Evolutionary conservation across 1,284 basidiomycete species (phyloP).

Genomic region (Ganoderma boninense): DNA sequence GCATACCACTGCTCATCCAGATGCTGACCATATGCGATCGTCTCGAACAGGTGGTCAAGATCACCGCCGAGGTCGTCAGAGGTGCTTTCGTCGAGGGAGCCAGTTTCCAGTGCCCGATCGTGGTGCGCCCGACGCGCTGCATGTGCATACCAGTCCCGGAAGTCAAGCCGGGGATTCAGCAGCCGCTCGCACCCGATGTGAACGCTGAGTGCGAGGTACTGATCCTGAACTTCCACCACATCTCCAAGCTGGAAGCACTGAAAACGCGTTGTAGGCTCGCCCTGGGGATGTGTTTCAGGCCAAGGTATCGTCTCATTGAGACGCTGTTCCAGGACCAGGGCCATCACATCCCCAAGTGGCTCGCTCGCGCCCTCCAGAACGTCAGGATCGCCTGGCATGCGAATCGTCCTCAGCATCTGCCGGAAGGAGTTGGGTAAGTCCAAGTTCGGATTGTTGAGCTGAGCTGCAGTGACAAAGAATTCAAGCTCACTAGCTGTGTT

Average conservation of each 20-base stretch:
- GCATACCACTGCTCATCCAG: neutral
- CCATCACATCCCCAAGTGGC: neutral
- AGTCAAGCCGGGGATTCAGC: neutral
- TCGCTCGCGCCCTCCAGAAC: neutral
- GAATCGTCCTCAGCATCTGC: neutral
- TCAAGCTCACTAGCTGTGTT: neutral
- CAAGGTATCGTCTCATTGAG: too few relatives aligned
- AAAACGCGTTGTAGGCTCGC: too few relatives aligned
- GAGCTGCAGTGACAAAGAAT: neutral
- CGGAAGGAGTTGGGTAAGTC: neutral
- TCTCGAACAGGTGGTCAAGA: neutral
- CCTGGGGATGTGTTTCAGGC: too few relatives aligned
- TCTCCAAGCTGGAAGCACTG: neutral
- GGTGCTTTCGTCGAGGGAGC: too few relatives aligned
- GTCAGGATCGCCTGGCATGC: neutral
- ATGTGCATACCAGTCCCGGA: neutral
- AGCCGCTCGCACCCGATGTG: neutral
- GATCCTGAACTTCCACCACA: neutral
- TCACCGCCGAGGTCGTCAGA: neutral
- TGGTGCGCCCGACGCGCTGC: neutral
- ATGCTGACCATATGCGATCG: neutral
- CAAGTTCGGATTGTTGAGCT: neutral
- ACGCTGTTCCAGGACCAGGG: neutral
- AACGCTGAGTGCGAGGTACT: neutral
- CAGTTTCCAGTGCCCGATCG: too few relatives aligned